These are phyloP conservation scores for Brassica napus DNA, from an alignment of 345 rosid species.

Conservation along the genomic window Da-Ae NC_063439.1:25805001-25805500, in stretches of 20 bases:
- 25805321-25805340: slow-evolving; percentile 40
- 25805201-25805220: slow-evolving; percentile 21
- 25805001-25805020: background rate
- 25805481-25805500: slow-evolving; percentile 43
- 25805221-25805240: slow-evolving; percentile 25
- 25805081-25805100: background rate
- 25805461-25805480: slow-evolving; percentile 43
- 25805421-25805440: background rate
- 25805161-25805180: slow-evolving; percentile 29
- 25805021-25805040: background rate
- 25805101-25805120: background rate
- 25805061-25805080: background rate
- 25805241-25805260: slow-evolving; percentile 30
- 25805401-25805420: too few species aligned
- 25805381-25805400: background rate
- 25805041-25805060: background rate
- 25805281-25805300: slow-evolving; percentile 51
- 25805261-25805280: slow-evolving; percentile 36
- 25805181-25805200: slow-evolving; percentile 31
- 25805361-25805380: slow-evolving; percentile 31
- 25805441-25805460: slow-evolving; percentile 34
- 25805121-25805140: slow-evolving; percentile 3
- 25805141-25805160: slow-evolving; percentile 23
- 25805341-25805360: slow-evolving; percentile 35
- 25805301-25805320: slow-evolving; percentile 40